phyloP scores from a whole-genome alignment of 177 flowering plant genomes.

The Vitis hybrid region DNA sequence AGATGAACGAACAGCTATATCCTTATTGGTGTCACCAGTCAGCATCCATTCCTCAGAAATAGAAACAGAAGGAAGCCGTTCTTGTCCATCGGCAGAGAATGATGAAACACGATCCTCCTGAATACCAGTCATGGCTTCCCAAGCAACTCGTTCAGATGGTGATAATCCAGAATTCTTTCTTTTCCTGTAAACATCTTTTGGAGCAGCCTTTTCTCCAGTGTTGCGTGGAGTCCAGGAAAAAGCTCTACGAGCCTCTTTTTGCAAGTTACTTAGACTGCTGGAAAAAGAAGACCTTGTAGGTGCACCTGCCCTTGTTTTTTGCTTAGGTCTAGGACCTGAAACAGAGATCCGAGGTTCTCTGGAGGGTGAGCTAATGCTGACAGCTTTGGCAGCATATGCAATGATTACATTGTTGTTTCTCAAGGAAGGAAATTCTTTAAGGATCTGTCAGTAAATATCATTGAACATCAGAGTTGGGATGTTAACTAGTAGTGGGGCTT shows the following conservation, averaged over 20 bases:
- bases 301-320: slow-evolving; percentile 55
- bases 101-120: slow-evolving; percentile 77
- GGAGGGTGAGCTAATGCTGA: slow-evolving; percentile 55
- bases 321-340: slow-evolving; percentile 64
- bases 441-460: slow-evolving; percentile 55
- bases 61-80: slow-evolving; percentile 83
- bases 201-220: slow-evolving; percentile 60
- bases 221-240: slow-evolving; percentile 95
- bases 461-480: slow-evolving; percentile 3
- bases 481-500: no score
- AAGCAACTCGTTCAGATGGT: slow-evolving; percentile 76
- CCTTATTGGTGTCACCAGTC: slow-evolving; percentile 80
- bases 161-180: slow-evolving; percentile 89
- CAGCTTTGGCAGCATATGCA: slow-evolving; percentile 86
- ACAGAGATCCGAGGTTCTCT: slow-evolving; percentile 75
- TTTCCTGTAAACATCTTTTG: slow-evolving; percentile 79
- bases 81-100: slow-evolving; percentile 75
- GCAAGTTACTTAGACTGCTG: slow-evolving; percentile 85
- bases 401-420: slow-evolving; percentile 69
- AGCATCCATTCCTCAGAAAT: slow-evolving; percentile 95
- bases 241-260: slow-evolving; percentile 95
- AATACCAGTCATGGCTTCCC: slow-evolving; percentile 97
- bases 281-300: slow-evolving; percentile 69
- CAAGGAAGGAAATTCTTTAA: slow-evolving; percentile 86
- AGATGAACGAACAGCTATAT: slow-evolving; percentile 80